A percentile compares a stretch with the other conserved stretches of the same genome.
Conservation (phyloP, 1,284 basidiomycete genomes). For the Rhodotorula sp. region DNA sequence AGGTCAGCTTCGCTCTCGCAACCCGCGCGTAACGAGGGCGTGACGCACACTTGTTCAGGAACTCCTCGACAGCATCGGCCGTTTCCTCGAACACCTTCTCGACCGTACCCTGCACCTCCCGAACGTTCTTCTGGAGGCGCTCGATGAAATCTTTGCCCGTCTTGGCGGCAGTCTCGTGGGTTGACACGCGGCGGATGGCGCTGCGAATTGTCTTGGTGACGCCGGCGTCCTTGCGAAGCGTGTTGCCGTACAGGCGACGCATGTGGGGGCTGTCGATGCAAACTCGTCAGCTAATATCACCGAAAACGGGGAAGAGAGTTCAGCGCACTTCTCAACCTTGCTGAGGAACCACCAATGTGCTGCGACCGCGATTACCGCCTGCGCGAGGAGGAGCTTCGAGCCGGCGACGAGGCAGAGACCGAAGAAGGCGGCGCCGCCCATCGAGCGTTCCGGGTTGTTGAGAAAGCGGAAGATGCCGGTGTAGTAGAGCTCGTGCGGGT, state of each 20-base stretch:
- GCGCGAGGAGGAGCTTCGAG: conserved; percentile 75
- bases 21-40: not conserved
- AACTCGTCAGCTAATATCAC: conserved; percentile 4
- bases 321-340: conserved; percentile 69
- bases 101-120: conserved; percentile 86
- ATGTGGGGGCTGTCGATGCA: conserved; percentile 77
- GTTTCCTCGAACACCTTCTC: conserved; percentile 94
- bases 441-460: conserved; percentile 88
- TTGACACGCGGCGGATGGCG: conserved; percentile 53
- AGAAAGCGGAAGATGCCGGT: conserved; percentile 82
- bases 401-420: conserved; percentile 87
- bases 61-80: conserved; percentile 83
- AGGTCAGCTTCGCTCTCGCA: not conserved
- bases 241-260: conserved; percentile 89
- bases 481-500: conserved; percentile 85
- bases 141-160: conserved; percentile 55
- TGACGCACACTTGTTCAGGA: conserved; percentile 72
- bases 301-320: conserved; percentile 25
- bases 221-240: conserved; percentile 88
- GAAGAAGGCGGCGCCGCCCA: conserved; percentile 93
- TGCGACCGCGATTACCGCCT: conserved; percentile 81
- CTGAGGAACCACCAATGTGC: conserved; percentile 52
- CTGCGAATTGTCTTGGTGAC: conserved; percentile 94
- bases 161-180: not conserved
- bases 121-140: conserved; percentile 71